phyloP scores from a whole-genome alignment of 306 rosid genomes.

The Castanea sativa region DNA sequence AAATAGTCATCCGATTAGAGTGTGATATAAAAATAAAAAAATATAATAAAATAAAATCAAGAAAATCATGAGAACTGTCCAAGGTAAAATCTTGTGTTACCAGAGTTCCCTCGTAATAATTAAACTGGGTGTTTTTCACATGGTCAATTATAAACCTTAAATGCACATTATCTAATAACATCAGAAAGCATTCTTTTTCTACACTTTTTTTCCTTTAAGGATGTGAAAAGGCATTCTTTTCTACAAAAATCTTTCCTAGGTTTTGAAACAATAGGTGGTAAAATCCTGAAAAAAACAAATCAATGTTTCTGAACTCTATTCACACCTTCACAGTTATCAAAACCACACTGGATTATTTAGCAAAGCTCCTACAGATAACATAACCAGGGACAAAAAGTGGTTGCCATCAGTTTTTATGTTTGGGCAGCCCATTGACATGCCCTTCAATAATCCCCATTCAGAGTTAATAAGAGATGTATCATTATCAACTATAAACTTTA shows the following conservation, averaged over 20 bases:
- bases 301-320: too few relatives aligned
- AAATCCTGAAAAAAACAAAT: too few relatives aligned
- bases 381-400: neutral
- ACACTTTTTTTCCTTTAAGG: neutral
- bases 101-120: neutral
- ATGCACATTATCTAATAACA: neutral
- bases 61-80: neutral
- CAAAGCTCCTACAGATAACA: too few relatives aligned
- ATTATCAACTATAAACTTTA: too few relatives aligned
- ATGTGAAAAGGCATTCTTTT: too few relatives aligned
- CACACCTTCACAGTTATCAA: neutral
- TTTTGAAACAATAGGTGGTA: too few relatives aligned
- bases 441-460: neutral
- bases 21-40: conserved; percentile 9
- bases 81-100: conserved; percentile 4
- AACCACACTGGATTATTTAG: too few relatives aligned
- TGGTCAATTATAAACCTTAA: neutral
- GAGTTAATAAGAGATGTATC: too few relatives aligned
- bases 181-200: neutral
- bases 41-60: neutral
- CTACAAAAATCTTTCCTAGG: too few relatives aligned
- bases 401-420: neutral
- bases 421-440: neutral
- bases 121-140: neutral
- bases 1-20: conserved; percentile 26